Percentiles rank a stretch among this genome's conserved stretches.
phyloP scores from a whole-genome alignment of 2,329 filamentous ascomycete genomes.

The Plenodomus tracheiphilus region DNA sequence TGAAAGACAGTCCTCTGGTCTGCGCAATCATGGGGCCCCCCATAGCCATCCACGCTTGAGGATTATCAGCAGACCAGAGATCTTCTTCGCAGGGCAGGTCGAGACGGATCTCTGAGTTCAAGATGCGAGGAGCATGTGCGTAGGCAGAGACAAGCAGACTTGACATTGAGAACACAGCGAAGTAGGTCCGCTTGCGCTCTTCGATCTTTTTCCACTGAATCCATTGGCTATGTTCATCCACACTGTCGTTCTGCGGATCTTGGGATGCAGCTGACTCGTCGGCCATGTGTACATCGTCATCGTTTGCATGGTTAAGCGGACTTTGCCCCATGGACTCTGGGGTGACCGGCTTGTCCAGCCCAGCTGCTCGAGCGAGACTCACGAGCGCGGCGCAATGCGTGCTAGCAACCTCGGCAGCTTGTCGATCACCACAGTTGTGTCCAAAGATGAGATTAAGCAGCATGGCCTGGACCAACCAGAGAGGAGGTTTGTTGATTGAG shows the following conservation, averaged over 20 bases:
- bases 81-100: constrained; percentile 93
- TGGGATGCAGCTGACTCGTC: constrained; percentile 46
- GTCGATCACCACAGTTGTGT: constrained; percentile 91
- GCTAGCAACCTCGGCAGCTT: constrained; percentile 85
- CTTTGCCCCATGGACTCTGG: constrained; percentile 24
- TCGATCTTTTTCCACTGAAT: constrained; percentile 84
- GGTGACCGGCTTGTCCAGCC: constrained; percentile 62
- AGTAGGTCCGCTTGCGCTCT: constrained; percentile 91
- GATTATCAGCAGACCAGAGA: constrained; percentile 80
- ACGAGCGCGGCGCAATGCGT: constrained; percentile 91
- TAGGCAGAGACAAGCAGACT: constrained; percentile 90
- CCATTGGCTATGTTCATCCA: constrained; percentile 74
- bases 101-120: constrained; percentile 89
- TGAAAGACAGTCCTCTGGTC: constrained; percentile 75
- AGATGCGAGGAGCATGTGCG: constrained; percentile 86
- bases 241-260: constrained; percentile 49
- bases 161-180: constrained; percentile 86
- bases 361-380: constrained; percentile 87
- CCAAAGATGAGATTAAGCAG: constrained; percentile 94
- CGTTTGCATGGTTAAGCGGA: constrained; percentile 34
- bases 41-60: constrained; percentile 77
- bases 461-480: constrained; percentile 98
- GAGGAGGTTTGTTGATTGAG: constrained; percentile 70
- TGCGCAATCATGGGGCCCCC: constrained; percentile 72
- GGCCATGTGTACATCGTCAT: constrained; percentile 63